Conservation (phyloP, 1,284 basidiomycete genomes). For the Malassezia nana region DNA sequence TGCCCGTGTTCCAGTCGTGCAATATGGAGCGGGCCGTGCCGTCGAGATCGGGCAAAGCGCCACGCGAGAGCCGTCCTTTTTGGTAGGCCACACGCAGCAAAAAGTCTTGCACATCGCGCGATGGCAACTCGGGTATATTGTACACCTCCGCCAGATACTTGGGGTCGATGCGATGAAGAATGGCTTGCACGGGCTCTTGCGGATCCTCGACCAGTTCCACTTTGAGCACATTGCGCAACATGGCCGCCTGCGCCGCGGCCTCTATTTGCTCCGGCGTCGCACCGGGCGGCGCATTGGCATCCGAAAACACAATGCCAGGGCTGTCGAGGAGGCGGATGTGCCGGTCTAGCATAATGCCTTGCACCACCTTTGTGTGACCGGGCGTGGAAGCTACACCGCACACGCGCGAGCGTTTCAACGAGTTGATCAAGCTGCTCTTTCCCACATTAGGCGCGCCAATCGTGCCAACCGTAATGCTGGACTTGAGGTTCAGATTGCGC, state of each 20-base stretch:
- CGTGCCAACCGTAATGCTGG: constrained; percentile 66
- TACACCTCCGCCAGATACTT: constrained; percentile 33
- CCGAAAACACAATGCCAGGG: constrained; percentile 68
- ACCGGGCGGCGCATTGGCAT: constrained; percentile 19
- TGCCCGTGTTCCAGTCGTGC: constrained; percentile 90
- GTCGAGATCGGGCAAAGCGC: constrained; percentile 80
- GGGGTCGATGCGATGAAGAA: constrained; percentile 34
- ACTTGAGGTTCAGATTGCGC: constrained; percentile 46
- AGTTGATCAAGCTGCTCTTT: constrained; percentile 90
- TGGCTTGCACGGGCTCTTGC: constrained; percentile 51
- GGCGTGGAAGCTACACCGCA: constrained; percentile 90
- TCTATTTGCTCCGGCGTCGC: constrained; percentile 11
- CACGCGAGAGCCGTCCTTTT: constrained; percentile 56
- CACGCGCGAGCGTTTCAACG: constrained; percentile 60
- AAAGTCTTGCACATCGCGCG: constrained; percentile 65
- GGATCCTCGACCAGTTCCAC: constrained; percentile 87
- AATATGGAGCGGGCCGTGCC: constrained; percentile 74
- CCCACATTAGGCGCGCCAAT: constrained; percentile 97
- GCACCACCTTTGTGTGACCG: constrained; percentile 88
- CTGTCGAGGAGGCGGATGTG: constrained; percentile 87
- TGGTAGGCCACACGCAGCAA: constrained; percentile 79
- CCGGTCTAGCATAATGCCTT: constrained; percentile 83
- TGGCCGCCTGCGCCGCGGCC: constrained; percentile 23
- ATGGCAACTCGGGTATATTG: constrained; percentile 27
- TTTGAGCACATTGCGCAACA: constrained; percentile 77